Conservation (phyloP, 176 grass and related monocot genomes). For the Tuctoria greenei region DNA sequence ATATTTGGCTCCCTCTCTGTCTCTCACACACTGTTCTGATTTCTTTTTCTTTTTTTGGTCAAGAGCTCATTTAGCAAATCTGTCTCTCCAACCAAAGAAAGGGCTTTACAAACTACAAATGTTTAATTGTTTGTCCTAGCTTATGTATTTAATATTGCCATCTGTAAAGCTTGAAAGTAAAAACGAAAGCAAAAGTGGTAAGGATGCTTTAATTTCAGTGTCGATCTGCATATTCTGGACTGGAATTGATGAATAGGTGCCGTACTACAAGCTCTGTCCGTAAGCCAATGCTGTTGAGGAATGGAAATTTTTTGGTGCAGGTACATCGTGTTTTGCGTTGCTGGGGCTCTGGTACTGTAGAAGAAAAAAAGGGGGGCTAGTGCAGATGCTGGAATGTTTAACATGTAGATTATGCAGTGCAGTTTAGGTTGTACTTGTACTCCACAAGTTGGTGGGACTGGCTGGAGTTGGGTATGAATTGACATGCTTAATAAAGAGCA, state of each 20-base stretch:
- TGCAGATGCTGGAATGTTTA: background rate
- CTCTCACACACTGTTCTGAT: background rate
- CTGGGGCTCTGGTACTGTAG: background rate
- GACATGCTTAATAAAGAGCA: background rate
- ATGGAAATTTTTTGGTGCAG: background rate
- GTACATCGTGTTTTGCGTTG: background rate
- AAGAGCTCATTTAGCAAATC: conserved; percentile 8
- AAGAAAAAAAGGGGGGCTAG: background rate
- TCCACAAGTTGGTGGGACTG: background rate
- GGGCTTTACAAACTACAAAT: background rate
- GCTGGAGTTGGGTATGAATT: background rate
- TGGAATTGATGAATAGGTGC: background rate
- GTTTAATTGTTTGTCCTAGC: conserved; percentile 21
- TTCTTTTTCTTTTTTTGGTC: background rate
- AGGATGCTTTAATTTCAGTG: conserved; percentile 19
- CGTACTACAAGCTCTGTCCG: conserved; percentile 1
- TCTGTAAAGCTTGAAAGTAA: conserved; percentile 21
- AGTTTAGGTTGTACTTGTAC: background rate
- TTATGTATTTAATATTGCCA: conserved; percentile 10
- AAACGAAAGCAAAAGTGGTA: conserved; percentile 11
- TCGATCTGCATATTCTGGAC: conserved; percentile 4
- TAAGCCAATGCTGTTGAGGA: background rate
- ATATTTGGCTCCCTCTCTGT: background rate
- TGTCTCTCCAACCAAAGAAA: background rate
- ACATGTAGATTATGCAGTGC: conserved; percentile 10